phyloP scores from a whole-genome alignment of 805 yeast species.

The Phaffomyces opuntiae region DNA sequence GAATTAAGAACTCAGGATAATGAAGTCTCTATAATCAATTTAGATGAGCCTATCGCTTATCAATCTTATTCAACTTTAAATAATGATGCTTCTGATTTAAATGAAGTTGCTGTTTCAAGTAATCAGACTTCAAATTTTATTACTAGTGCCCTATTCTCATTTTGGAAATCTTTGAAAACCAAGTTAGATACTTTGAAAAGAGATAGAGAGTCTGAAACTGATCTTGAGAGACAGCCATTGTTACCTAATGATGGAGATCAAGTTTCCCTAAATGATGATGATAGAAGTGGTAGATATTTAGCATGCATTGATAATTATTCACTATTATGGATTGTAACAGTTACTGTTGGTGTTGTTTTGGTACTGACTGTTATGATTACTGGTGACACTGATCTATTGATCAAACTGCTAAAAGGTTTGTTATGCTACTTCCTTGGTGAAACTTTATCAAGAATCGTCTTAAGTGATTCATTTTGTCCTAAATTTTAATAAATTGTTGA shows the following conservation, averaged over 20 bases:
- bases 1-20: conserved; percentile 3
- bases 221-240: conserved; percentile 15
- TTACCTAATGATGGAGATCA: not conserved
- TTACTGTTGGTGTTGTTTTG: conserved; percentile 3
- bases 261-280: not conserved
- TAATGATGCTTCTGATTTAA: conserved; percentile 1
- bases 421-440: conserved; percentile 17
- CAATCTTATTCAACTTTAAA: conserved; percentile 3
- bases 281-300: not conserved
- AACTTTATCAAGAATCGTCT: not conserved
- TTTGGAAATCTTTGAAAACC: not conserved
- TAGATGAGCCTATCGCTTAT: not conserved
- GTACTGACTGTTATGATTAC: conserved; percentile 7
- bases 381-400: conserved; percentile 16
- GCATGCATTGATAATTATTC: conserved; percentile 3
- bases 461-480: conserved; percentile 18
- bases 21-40: not conserved
- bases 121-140: not conserved
- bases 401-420: conserved; percentile 11
- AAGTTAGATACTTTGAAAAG: not conserved
- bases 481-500: not conserved
- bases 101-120: not conserved
- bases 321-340: conserved; percentile 1
- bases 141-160: not conserved
- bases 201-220: not conserved